These are phyloP conservation scores for Trebouxia sp. DNA, from an alignment of 139 green algal genomes.

Conservation along the genomic window DNA sequence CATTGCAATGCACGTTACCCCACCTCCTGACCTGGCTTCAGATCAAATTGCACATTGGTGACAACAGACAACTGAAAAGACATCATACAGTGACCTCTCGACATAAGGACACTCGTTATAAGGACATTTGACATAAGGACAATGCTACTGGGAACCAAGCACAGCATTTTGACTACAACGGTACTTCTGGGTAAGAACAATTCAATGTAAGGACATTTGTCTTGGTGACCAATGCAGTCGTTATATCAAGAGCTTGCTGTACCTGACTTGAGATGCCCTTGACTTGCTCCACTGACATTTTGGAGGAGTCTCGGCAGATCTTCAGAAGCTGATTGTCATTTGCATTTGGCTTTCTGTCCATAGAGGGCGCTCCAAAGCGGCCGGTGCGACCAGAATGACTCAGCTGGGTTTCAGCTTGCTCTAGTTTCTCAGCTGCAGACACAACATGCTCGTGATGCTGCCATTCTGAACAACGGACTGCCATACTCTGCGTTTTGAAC, in stretches of 20 bases:
- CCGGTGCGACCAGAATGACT: conserved; percentile 37
- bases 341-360: conserved; percentile 20
- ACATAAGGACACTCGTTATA: too few species aligned
- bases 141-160: too few species aligned
- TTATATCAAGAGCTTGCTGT: neutral
- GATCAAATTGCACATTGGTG: too few species aligned
- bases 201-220: too few species aligned
- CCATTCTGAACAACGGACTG: neutral
- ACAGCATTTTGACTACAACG: too few species aligned
- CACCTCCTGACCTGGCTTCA: too few species aligned
- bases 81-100: too few species aligned
- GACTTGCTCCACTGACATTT: conserved; percentile 84
- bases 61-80: too few species aligned
- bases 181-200: too few species aligned
- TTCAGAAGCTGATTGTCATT: conserved; percentile 47
- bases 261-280: conserved; percentile 85
- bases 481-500: too few species aligned
- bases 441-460: neutral
- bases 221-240: neutral
- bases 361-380: conserved; percentile 12
- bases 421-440: conserved; percentile 84
- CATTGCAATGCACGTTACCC: too few species aligned
- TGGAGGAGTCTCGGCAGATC: conserved; percentile 49
- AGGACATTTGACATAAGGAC: too few species aligned
- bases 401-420: conserved; percentile 72